Base-by-base conservation (phyloP, 495 filamentous ascomycete species). In the Cairneyella variabilis region DNA sequence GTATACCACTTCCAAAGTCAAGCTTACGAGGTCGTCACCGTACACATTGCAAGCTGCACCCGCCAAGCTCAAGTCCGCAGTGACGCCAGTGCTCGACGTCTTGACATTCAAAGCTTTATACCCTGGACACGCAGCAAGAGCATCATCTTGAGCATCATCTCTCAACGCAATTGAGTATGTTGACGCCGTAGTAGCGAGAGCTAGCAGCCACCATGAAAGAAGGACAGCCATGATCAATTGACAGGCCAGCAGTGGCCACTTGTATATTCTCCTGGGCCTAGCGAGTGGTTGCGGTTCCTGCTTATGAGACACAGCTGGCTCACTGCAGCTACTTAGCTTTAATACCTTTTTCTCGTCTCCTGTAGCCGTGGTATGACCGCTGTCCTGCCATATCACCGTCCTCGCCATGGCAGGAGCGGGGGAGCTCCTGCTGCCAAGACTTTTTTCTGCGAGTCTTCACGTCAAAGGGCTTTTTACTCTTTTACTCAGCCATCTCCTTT, bases 1-100 rank as follows among this genome's bases (percentile, higher is more conserved):
- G 57, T 91, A 90, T 25, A 85, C 84, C 34, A 91, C 88, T 27
- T 83, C 69, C 42, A 92, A 68, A 53, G 74, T 83, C 57, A 93
- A 68, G 34, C 83, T 72, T 39, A 71, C 62, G 53, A 93, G 46
- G 60, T 93, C 89, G 1, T 72, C 74, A 16, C 87, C 86, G 59
- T 89, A 91, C 3, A 76, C 75, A 68, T 89, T 82, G 64, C 89
- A 93, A 20, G 79, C 73, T 23, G 75, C 59, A 0, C 86, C 86
- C 11, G 85, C 84, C 2, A 92, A 71, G 17, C 59, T 77, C 64
- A 95, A 71, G 42, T 88, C 80, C 0, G 86, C 88, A 3, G 76
- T 83, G 18, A 86, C 68, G 9, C 76, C 71, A 2, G 71, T 71
- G 10, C 65, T 63, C 4, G 62, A 74, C 28, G 78, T 72, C 48